Percentiles rank a stretch among this genome's conserved stretches.
These are phyloP conservation scores for Phascolomyces articulosus DNA, from an alignment of 371 early-diverging fungal species.

Conservation along the genomic window DNA sequence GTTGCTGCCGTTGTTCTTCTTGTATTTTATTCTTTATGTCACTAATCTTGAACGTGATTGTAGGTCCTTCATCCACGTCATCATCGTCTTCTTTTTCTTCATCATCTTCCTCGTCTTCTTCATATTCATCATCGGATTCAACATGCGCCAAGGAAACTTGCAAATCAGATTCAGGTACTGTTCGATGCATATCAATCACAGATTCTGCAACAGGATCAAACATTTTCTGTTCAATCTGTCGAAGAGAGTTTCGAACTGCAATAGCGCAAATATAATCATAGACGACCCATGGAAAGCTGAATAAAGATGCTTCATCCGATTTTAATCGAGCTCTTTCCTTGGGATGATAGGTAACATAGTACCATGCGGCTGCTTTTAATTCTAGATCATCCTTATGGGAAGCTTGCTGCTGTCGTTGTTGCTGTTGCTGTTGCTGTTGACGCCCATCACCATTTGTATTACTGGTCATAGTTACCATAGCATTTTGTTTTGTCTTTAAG, in stretches of 20 bases:
- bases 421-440: slow-evolving; percentile 1
- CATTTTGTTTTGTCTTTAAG: background rate
- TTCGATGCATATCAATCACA: background rate
- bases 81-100: background rate
- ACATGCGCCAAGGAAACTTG: background rate
- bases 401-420: slow-evolving; percentile 5
- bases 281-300: slow-evolving; percentile 71
- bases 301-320: slow-evolving; percentile 26
- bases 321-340: slow-evolving; percentile 23
- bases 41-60: background rate
- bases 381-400: background rate
- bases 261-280: slow-evolving; percentile 52
- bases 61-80: background rate
- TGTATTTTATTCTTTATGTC: background rate
- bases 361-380: slow-evolving; percentile 74
- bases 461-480: too few relatives aligned
- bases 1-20: background rate
- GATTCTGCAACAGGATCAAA: background rate
- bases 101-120: background rate
- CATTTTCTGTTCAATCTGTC: background rate
- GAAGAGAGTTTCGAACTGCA: slow-evolving; percentile 21
- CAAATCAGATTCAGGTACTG: background rate
- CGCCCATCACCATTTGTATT: too few relatives aligned
- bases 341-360: slow-evolving; percentile 66
- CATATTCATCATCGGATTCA: background rate